These are phyloP conservation scores for Cladosporium oxysporum DNA, from an alignment of 2,329 filamentous ascomycete genomes.

Conservation along the genomic window DNA sequence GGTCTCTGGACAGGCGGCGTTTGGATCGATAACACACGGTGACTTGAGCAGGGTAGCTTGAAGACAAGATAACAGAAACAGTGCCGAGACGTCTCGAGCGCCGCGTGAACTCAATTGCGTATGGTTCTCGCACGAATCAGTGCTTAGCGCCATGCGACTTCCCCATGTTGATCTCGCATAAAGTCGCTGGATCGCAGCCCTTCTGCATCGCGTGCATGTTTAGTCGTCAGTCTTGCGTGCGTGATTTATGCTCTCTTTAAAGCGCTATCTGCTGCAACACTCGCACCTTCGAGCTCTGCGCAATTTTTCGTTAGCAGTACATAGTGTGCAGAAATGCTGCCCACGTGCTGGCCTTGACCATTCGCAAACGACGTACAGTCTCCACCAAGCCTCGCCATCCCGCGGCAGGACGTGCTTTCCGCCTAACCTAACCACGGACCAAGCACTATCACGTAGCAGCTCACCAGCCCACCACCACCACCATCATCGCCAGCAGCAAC, in stretches of 20 bases:
- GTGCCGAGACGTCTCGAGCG: background rate
- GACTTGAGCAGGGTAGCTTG: background rate
- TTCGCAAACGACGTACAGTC: constrained; percentile 2
- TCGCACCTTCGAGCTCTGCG: background rate
- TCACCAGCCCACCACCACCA: background rate
- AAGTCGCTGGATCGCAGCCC: background rate
- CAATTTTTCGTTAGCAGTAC: background rate
- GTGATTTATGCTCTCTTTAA: background rate
- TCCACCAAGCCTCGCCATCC: constrained; percentile 5
- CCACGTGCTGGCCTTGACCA: background rate
- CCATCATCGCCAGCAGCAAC: background rate
- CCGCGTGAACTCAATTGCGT: background rate
- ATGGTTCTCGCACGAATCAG: background rate
- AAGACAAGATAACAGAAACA: background rate
- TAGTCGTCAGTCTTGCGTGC: background rate
- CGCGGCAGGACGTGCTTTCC: constrained; percentile 4
- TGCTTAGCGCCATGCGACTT: constrained; percentile 4
- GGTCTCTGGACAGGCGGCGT: background rate
- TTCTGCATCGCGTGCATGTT: constrained; percentile 1
- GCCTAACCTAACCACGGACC: background rate
- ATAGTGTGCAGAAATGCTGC: background rate
- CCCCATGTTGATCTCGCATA: constrained; percentile 9
- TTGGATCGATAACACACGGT: background rate
- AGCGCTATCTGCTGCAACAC: background rate
- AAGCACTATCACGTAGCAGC: constrained; percentile 5